Evolutionary conservation across 495 filamentous ascomycete species (phyloP), one percentile per base, ranked within the genome.

Genomic region (Apiosordaria backusii): DNA sequence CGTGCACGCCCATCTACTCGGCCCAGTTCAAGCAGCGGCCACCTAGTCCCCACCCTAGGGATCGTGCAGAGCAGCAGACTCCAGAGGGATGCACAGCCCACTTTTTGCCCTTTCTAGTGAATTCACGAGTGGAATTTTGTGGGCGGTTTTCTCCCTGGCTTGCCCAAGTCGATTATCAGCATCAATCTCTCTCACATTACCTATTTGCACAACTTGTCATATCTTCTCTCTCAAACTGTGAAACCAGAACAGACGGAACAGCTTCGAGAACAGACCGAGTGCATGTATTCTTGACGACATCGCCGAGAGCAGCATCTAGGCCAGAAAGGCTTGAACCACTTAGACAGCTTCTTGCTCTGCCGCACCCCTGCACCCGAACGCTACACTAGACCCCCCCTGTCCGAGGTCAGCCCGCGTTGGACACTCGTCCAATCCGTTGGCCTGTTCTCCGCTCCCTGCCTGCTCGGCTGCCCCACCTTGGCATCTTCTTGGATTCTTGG

Each of bases 401-500:
- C 71, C 25, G 57, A 66, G 40, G 67, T 65, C 70, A 69, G 70
- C 68, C 66, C 66, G 71, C 61, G 62, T 63, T 66, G 35, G 59
- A 66, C 50, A 19, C 62, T 66, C 63, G 50, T 65, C 74, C 74
- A 74, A 72, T 73, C 72, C 65, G 25, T 67, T 71, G 55, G 60
- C 61, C 65, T 59, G 61, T 22, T 61, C 58, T 67, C 59, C 65
- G 45, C 68, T 65, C 67, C 67, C 69, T 70, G 68, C 64, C 65
- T 67, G 65, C 22, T 18, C 26, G 24, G n/a, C 6, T 55, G 67
- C 67, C 65, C 74, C 72, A 76, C 74, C 65, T 15, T 57, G 13
- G 60, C 67, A 65, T 69, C 57, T 61, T 70, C 70, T 72, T 74
- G 71, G 71, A 75, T 61, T 70, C 70, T 72, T 74, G 71, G 71